phyloP scores from a whole-genome alignment of 106 monocot species.

The Cymbidium sinense region DNA sequence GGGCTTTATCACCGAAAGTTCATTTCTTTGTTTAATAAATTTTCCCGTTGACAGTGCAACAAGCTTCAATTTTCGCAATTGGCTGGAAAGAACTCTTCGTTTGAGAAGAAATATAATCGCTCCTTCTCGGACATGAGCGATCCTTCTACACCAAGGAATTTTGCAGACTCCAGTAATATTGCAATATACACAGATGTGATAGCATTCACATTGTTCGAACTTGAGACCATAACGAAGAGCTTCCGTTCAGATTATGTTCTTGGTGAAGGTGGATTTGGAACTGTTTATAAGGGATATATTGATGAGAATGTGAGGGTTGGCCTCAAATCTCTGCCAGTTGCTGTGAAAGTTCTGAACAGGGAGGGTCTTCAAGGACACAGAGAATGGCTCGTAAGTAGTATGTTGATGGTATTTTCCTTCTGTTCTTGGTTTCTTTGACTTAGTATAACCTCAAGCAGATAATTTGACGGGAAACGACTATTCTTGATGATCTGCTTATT shows the following conservation, averaged over 20 bases:
- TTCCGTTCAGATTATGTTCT: conserved; percentile 5
- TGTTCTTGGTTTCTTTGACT: no score
- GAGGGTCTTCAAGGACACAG: conserved; percentile 4
- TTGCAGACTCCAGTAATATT: conserved; percentile 80
- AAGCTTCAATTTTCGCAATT: conserved; percentile 56
- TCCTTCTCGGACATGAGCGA: conserved; percentile 70
- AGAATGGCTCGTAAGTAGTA: conserved; percentile 7
- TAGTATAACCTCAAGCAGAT: not conserved
- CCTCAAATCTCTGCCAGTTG: not conserved
- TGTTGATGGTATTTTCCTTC: not conserved
- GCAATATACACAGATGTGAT: conserved; percentile 90
- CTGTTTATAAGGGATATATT: conserved; percentile 6
- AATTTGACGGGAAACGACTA: not conserved
- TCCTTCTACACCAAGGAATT: conserved; percentile 46
- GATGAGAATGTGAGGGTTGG: conserved; percentile 8
- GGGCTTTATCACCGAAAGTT: not conserved
- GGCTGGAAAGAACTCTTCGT: conserved; percentile 37
- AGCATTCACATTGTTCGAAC: conserved; percentile 84
- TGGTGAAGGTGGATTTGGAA: conserved; percentile 10
- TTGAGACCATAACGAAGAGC: conserved; percentile 58
- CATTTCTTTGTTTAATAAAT: not conserved
- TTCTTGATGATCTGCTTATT: no score
- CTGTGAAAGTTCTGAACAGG: conserved; percentile 4
- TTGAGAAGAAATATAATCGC: conserved; percentile 62
- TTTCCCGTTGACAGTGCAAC: conserved; percentile 45